Base-by-base conservation (phyloP, 306 rosid genomes). In the Herpetospermum pedunculosum region DNA sequence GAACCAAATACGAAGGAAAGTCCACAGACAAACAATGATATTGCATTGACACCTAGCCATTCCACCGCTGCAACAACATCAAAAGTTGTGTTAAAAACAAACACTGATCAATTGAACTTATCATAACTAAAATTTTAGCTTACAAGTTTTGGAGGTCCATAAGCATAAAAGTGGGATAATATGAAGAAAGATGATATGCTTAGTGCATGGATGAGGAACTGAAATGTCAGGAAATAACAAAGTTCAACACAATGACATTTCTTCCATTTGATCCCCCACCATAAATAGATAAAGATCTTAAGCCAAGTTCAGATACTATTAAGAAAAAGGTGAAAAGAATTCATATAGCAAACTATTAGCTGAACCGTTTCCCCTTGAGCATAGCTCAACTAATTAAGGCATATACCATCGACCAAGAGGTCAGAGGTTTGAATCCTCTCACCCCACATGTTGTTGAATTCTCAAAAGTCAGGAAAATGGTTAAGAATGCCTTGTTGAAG, bases 31-130 rank as follows among this genome's bases (percentile, higher is more conserved):
- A 53, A 54, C 75, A 85, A 5, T 53, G 90, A 76, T 21, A 83
- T 40, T 50, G 0, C 85, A 65, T 89, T 88, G n/a, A 84, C 75
- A 81, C 95, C 96, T 0, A 87, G 82, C 91, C 85, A 83, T 84
- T 88, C 92, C 70, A 88, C 41, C 75, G 77, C 99, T 94, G 90
- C 75, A 81, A 75, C 50, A 81, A 74, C 68, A 80, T 37, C 19
- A 8, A 28, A 64, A 63, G 11, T 5, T 41, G 55, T 5, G 53
- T 47, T 48, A 71, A 30, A 76, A 13, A 29, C 46, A 21, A 71
- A 59, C 72, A 4, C 13, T 4, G 43, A 57, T 52, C 32, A 53
- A 32, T 15, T 46, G 32, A 35, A 25, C 47, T 50, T n/a, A 18
- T 43, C 14, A 28, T 7, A 23, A 3, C 29, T 28, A 2, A 37